Evolutionary conservation across 148 eudicot genomes (phyloP), one percentile per base, ranked within the genome.

Genomic region (Chenopodium album): DNA sequence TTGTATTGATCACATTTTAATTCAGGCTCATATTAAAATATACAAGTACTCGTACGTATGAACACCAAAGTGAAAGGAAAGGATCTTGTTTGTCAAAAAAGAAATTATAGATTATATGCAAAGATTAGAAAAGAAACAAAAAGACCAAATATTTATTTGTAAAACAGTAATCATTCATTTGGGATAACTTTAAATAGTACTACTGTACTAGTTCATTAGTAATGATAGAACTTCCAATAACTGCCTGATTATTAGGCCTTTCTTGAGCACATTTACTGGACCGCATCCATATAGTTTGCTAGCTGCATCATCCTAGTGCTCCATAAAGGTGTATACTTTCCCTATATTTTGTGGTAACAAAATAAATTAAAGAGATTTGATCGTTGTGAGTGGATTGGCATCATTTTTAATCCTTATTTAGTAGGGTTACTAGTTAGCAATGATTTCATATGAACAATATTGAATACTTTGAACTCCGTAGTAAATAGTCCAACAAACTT

Each of bases 21-120:
- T 41, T 41, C 7, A 41, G 44, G 44, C 5, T 41, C 44, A 41
- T 41, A 41, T 41, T 41, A 41, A 5, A 41, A 41, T 41, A 41
- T 41, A 41, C 44, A 6, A 41, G 7, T 41, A 41, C 7, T 41
- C 44, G 7, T 41, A 41, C 5, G 47, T 63, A 17, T 79, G 69
- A 69, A 22, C 72, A 71, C 62, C 60, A 34, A 34, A 80, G 2
- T 80, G 78, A 26, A 80, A 54, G 81, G 71, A 4, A 84, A 80
- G 77, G 69, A 77, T 80, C 73, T 71, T 16, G 63, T 63, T 84
- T 76, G 86, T 80, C 86, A 84, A 84, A 83, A 84, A 79, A 34
- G 44, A 72, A 32, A 71, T 22, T 41, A 31, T 73, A 52, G 50
- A 66, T 20, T 73, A 26, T n/a, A 56, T 22, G 7, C 52, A 73